Conservation (phyloP, 2,329 filamentous ascomycete species). For the Microcyclosporella mali region DNA sequence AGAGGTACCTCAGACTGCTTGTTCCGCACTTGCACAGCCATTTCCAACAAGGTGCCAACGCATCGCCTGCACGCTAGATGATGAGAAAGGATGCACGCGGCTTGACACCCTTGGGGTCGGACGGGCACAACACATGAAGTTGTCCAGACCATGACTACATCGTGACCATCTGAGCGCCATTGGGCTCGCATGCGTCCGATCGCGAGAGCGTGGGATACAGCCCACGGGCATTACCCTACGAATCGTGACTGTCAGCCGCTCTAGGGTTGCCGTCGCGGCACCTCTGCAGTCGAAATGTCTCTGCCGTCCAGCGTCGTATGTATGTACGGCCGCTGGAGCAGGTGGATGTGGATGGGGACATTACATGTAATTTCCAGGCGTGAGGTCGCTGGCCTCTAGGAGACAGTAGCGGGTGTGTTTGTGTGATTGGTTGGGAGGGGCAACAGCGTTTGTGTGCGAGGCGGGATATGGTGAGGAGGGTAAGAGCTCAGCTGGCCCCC, state of each 20-base stretch:
- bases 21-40: background rate
- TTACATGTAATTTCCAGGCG: too few relatives aligned
- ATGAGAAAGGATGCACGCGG: slow-evolving; percentile 5
- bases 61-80: slow-evolving; percentile 8
- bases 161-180: background rate
- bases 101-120: slow-evolving; percentile 1
- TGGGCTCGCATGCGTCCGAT: slow-evolving; percentile 1
- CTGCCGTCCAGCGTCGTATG: too few relatives aligned
- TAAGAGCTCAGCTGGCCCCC: too few relatives aligned
- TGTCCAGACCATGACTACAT: slow-evolving; percentile 2
- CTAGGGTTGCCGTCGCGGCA: background rate
- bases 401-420: too few relatives aligned
- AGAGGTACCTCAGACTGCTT: background rate
- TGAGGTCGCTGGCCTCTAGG: too few relatives aligned
- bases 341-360: too few relatives aligned
- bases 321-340: too few relatives aligned
- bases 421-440: too few relatives aligned
- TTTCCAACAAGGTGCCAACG: slow-evolving; percentile 1
- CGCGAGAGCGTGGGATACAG: slow-evolving; percentile 1
- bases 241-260: slow-evolving; percentile 1
- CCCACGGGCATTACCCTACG: background rate
- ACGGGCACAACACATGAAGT: slow-evolving; percentile 3
- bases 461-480: too few relatives aligned
- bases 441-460: too few relatives aligned
- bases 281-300: background rate